Evolutionary conservation across 1,284 basidiomycete genomes (phyloP).

Genomic region (Leccinum angustisporum): DNA sequence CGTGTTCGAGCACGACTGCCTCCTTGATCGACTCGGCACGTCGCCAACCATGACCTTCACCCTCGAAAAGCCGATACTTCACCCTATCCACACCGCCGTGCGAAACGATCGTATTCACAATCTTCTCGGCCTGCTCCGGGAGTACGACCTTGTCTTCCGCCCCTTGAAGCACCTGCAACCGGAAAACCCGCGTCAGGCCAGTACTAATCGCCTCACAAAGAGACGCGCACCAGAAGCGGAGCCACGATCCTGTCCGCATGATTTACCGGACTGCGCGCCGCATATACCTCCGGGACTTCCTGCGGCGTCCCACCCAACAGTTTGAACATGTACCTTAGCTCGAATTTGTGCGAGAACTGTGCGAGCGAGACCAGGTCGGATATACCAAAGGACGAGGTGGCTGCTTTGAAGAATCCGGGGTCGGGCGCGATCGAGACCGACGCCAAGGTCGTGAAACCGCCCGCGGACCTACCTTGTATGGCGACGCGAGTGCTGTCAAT

Average conservation of each 20-base stretch:
- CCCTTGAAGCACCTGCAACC: conserved; percentile 49
- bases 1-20: conserved; percentile 43
- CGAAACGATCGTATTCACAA: conserved; percentile 42
- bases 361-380: conserved; percentile 51
- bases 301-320: conserved; percentile 53
- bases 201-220: too few relatives aligned
- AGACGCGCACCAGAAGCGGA: conserved; percentile 25
- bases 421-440: conserved; percentile 41
- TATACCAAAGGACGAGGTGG: conserved; percentile 50
- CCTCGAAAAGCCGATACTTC: conserved; percentile 47
- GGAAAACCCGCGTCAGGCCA: background rate
- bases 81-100: conserved; percentile 40
- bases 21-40: conserved; percentile 45
- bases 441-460: conserved; percentile 61
- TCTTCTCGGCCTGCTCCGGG: conserved; percentile 49
- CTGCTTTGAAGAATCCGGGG: conserved; percentile 34
- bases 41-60: conserved; percentile 56
- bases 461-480: conserved; percentile 61
- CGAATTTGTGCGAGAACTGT: conserved; percentile 67
- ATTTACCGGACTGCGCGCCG: conserved; percentile 30
- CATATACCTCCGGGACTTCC: conserved; percentile 29
- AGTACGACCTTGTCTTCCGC: conserved; percentile 50
- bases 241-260: conserved; percentile 24
- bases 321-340: conserved; percentile 52
- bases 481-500: conserved; percentile 48